Evolutionary conservation across 202 grass and related monocot species (phyloP).

Genomic region (Miscanthus sacchariflorus): DNA sequence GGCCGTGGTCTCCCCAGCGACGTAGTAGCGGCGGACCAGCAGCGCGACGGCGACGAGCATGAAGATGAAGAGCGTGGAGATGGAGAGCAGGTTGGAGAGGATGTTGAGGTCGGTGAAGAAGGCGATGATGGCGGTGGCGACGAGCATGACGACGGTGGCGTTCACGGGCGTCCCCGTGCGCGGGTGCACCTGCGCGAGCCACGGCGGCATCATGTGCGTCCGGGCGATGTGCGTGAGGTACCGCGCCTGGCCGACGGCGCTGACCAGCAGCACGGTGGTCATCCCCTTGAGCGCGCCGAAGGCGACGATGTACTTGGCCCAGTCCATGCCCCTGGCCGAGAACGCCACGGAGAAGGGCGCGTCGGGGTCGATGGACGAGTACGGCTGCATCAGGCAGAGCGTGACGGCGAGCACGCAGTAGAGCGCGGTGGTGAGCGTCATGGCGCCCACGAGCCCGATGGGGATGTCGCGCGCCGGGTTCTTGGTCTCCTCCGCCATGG

Average conservation of each 20-base stretch:
- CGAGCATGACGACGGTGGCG: constrained; percentile 81
- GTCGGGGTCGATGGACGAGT: constrained; percentile 23
- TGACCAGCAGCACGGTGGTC: constrained; percentile 91
- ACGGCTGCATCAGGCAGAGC: constrained; percentile 81
- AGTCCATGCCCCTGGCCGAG: constrained; percentile 55
- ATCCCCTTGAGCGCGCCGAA: constrained; percentile 98
- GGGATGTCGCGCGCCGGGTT: constrained; percentile 80
- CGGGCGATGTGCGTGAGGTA: constrained; percentile 94
- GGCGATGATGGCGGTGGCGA: constrained; percentile 79
- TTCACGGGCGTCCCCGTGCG: constrained; percentile 74
- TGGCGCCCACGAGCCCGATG: constrained; percentile 72
- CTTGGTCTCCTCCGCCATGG: constrained; percentile 93
- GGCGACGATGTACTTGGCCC: constrained; percentile 86
- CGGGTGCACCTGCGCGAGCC: constrained; percentile 68
- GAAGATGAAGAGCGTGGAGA: constrained; percentile 98
- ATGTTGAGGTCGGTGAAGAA: constrained; percentile 77
- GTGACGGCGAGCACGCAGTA: constrained; percentile 74
- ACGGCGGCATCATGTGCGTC: constrained; percentile 88
- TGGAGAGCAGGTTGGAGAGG: constrained; percentile 82
- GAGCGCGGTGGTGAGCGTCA: constrained; percentile 63
- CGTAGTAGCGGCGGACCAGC: constrained; percentile 85
- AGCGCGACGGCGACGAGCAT: constrained; percentile 87
- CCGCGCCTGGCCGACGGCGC: constrained; percentile 82
- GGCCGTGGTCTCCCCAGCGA: constrained; percentile 57
- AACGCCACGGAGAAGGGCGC: constrained; percentile 82